Conservation (phyloP, 164 flowering plant genomes). For the Magnolia sinica region DNA sequence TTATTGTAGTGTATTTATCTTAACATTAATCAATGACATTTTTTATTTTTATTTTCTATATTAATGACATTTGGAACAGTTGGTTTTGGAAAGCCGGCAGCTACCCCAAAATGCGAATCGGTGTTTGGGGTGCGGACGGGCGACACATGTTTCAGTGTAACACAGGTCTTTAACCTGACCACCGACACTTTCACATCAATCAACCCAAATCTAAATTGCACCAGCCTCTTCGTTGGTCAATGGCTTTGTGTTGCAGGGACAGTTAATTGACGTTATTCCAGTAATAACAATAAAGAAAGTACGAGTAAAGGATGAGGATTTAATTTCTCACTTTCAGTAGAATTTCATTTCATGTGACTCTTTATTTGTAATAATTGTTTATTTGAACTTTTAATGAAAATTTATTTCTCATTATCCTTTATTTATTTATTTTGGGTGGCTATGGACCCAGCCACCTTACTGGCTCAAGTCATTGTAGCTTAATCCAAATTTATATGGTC, state of each 20-base stretch:
- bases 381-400: not conserved
- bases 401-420: not conserved
- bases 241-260: constrained; percentile 23
- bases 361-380: not conserved
- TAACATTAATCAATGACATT: not conserved
- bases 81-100: not conserved
- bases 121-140: constrained; percentile 10
- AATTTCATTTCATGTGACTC: not conserved
- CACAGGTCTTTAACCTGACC: constrained; percentile 20
- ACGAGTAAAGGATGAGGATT: no score
- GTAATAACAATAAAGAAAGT: not conserved
- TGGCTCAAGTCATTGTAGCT: no score
- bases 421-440: not conserved
- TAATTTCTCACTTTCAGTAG: not conserved
- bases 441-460: no score
- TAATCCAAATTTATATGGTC: no score
- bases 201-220: constrained; percentile 24
- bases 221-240: constrained; percentile 21
- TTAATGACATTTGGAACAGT: not conserved
- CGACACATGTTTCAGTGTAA: constrained; percentile 20
- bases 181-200: not conserved
- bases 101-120: not conserved
- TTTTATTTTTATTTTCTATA: not conserved
- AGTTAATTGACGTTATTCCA: constrained; percentile 5
- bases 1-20: no score